phyloP scores from a whole-genome alignment of 2,329 filamentous ascomycete genomes.

The Neonectria punicea region DNA sequence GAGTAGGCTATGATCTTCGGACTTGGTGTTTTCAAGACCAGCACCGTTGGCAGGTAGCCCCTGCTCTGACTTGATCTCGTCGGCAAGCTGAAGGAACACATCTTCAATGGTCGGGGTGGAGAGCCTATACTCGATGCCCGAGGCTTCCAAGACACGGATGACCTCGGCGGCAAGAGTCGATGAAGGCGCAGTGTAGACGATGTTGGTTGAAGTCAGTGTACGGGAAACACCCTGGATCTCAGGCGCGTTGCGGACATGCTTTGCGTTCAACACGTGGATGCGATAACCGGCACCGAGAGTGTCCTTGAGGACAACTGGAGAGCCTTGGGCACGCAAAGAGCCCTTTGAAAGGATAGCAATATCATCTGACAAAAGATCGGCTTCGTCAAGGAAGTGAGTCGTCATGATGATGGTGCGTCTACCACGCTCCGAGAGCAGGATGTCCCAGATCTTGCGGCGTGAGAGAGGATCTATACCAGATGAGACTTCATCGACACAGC shows the following conservation, averaged over 20 bases:
- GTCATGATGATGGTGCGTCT: constrained; percentile 86
- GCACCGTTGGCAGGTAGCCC: too few species aligned
- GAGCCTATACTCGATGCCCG: constrained; percentile 83
- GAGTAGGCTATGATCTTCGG: too few species aligned
- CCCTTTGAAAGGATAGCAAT: constrained; percentile 91
- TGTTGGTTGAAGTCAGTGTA: constrained; percentile 70
- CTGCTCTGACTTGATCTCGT: constrained; percentile 67
- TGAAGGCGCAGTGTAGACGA: constrained; percentile 76
- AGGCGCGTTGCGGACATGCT: constrained; percentile 63
- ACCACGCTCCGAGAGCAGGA: constrained; percentile 85
- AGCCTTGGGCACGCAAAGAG: constrained; percentile 81
- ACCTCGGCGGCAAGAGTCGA: constrained; percentile 79
- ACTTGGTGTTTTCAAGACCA: too few species aligned
- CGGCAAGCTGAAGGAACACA: constrained; percentile 87
- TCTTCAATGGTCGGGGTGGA: constrained; percentile 92
- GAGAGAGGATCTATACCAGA: constrained; percentile 85
- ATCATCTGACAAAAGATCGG: constrained; percentile 87
- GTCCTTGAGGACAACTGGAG: constrained; percentile 87
- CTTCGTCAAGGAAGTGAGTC: constrained; percentile 94
- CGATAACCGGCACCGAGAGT: constrained; percentile 85
- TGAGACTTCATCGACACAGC: constrained; percentile 91
- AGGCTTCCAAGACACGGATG: constrained; percentile 74
- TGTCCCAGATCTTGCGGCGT: constrained; percentile 92
- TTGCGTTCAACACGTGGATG: constrained; percentile 53
- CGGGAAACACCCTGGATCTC: constrained; percentile 62